These are phyloP conservation scores for Trametes gibbosa DNA, from an alignment of 768 basidiomycete species.

Conservation along the genomic window DNA sequence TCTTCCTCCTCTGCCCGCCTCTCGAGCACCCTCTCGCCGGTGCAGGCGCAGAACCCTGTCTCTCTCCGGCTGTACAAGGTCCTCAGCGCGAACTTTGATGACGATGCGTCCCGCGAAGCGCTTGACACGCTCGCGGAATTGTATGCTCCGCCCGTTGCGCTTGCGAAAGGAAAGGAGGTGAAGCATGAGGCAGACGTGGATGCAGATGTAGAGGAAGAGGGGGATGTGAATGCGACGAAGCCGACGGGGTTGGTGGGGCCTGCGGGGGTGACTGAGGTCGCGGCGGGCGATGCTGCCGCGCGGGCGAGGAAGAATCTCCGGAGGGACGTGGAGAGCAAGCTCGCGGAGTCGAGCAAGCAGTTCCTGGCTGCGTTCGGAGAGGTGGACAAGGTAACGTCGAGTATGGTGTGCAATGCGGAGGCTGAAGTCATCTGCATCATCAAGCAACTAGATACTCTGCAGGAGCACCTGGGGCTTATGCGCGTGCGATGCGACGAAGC, in stretches of 20 bases:
- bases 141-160: conserved; percentile 42
- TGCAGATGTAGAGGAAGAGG: conserved; percentile 35
- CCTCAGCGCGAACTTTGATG: conserved; percentile 75
- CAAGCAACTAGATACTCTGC: conserved; percentile 82
- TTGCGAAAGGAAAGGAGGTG: conserved; percentile 35
- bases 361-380: conserved; percentile 85
- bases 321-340: conserved; percentile 79
- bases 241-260: conserved; percentile 13
- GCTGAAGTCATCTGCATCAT: background rate
- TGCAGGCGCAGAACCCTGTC: conserved; percentile 54
- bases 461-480: conserved; percentile 79
- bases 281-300: conserved; percentile 63
- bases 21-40: conserved; percentile 16
- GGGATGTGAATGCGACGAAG: conserved; percentile 16
- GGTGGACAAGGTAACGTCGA: conserved; percentile 76
- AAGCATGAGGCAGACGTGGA: conserved; percentile 29
- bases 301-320: conserved; percentile 77
- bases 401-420: background rate
- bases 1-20: conserved; percentile 20
- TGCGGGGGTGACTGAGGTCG: conserved; percentile 33
- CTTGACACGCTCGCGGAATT: conserved; percentile 79
- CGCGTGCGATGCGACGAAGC: conserved; percentile 79
- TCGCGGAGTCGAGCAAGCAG: conserved; percentile 76
- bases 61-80: conserved; percentile 91
- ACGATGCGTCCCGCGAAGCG: conserved; percentile 75